Evolutionary conservation across 164 flowering plant species (phyloP).

Genomic region (Piper longum): DNA sequence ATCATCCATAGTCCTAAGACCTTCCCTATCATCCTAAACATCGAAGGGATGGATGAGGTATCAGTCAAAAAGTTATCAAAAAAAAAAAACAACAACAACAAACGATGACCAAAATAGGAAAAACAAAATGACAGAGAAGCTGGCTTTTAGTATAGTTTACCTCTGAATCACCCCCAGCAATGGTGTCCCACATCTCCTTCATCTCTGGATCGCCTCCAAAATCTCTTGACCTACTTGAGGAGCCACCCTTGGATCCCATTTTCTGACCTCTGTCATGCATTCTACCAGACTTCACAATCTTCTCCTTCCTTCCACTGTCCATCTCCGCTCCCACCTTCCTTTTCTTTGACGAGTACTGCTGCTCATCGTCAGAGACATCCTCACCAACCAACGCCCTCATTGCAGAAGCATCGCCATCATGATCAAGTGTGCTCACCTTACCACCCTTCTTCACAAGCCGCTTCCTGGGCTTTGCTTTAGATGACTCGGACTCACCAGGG

Average conservation of each 20-base stretch:
- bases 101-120: not conserved
- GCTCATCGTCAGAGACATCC: constrained; percentile 11
- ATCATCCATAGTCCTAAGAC: constrained; percentile 63
- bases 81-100: too few relatives aligned
- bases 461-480: constrained; percentile 50
- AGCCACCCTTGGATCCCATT: constrained; percentile 10
- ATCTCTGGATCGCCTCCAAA: constrained; percentile 51
- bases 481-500: not conserved
- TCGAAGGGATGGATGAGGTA: not conserved
- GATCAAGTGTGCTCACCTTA: constrained; percentile 10
- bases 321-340: constrained; percentile 26
- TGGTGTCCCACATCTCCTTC: constrained; percentile 85
- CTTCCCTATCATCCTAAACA: constrained; percentile 75
- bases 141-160: constrained; percentile 15
- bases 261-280: constrained; percentile 15
- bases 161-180: constrained; percentile 85
- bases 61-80: not conserved
- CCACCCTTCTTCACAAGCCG: constrained; percentile 57
- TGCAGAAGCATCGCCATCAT: constrained; percentile 16
- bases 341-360: constrained; percentile 12
- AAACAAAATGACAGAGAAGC: not conserved
- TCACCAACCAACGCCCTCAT: constrained; percentile 14
- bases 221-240: constrained; percentile 15
- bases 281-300: constrained; percentile 26
- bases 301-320: constrained; percentile 25